These are phyloP conservation scores for Botrytis fabae DNA, from an alignment of 2,329 filamentous ascomycete species.

Conservation along the genomic window DNA sequence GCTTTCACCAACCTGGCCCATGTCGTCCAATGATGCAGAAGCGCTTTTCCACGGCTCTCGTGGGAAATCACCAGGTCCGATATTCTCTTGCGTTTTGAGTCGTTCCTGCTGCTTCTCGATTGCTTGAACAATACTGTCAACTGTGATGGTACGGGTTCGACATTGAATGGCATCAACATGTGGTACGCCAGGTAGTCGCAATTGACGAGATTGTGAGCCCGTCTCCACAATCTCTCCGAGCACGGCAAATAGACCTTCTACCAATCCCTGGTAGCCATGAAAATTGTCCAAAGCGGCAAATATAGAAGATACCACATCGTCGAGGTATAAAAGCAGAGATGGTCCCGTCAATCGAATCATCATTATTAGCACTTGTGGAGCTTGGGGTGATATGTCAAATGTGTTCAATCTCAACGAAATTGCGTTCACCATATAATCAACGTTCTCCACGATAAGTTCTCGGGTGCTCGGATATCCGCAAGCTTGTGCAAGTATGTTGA, in stretches of 20 bases:
- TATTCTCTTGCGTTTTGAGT: constrained; percentile 18
- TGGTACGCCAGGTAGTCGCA: constrained; percentile 42
- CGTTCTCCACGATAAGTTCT: constrained; percentile 82
- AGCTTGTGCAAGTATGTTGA: constrained; percentile 75
- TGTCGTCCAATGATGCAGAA: constrained; percentile 41
- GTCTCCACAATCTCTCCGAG: constrained; percentile 82
- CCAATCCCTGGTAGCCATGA: constrained; percentile 85
- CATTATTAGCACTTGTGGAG: constrained; percentile 88
- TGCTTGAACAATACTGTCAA: constrained; percentile 54
- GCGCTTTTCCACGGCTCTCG: constrained; percentile 42
- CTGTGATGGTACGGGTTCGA: constrained; percentile 39
- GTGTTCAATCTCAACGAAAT: constrained; percentile 86
- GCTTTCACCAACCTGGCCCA: constrained; percentile 27
- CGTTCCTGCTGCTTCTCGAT: constrained; percentile 52
- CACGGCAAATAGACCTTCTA: constrained; percentile 81
- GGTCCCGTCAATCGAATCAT: constrained; percentile 88
- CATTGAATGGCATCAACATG: constrained; percentile 48
- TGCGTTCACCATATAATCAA: constrained; percentile 95
- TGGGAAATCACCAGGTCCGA: constrained; percentile 36
- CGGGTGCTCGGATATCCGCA: constrained; percentile 76
- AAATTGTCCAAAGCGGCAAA: constrained; percentile 94
- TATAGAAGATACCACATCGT: constrained; percentile 87
- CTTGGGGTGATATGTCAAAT: constrained; percentile 88
- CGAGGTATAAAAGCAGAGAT: constrained; percentile 78
- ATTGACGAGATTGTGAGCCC: constrained; percentile 61